phyloP scores from a whole-genome alignment of 129 eudicot genomes.

The Flaveria sonorensis region DNA sequence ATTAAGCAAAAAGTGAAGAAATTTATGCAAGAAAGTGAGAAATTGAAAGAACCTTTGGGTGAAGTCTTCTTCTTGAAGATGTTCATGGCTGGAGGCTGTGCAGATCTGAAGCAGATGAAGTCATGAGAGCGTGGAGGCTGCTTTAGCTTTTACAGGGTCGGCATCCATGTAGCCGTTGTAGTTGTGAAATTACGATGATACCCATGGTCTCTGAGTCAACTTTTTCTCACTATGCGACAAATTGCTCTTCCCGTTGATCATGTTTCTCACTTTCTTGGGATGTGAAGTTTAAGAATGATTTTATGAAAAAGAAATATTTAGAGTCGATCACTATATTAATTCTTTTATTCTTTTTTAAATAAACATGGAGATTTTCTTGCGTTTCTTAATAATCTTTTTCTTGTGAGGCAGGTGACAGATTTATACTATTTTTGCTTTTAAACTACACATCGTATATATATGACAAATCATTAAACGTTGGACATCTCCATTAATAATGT shows the following conservation, averaged over 20 bases:
- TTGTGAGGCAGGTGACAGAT: too few relatives aligned
- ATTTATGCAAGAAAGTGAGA: background rate
- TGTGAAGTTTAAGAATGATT: slow-evolving; percentile 2
- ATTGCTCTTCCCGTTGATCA: background rate
- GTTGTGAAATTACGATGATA: background rate
- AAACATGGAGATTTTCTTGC: too few relatives aligned
- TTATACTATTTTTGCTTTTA: too few relatives aligned
- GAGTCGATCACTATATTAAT: background rate
- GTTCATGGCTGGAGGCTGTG: slow-evolving; percentile 44
- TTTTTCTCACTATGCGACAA: background rate
- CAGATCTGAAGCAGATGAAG: slow-evolving; percentile 28
- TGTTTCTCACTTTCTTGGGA: background rate
- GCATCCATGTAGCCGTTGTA: slow-evolving; percentile 55
- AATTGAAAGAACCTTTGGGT: slow-evolving; percentile 58
- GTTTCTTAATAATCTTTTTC: too few relatives aligned
- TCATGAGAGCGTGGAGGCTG: slow-evolving; percentile 31
- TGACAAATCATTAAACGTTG: too few relatives aligned
- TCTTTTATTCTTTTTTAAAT: too few relatives aligned
- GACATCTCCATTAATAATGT: too few relatives aligned
- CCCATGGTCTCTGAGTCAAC: slow-evolving; percentile 11
- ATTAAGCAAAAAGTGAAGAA: background rate
- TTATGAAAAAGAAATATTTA: background rate
- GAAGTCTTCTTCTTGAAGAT: slow-evolving; percentile 88
- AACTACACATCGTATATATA: too few relatives aligned
- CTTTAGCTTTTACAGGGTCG: slow-evolving; percentile 33